Evolutionary conservation across 139 green algal genomes (phyloP).

Genomic region (Eudorina sp.): DNA sequence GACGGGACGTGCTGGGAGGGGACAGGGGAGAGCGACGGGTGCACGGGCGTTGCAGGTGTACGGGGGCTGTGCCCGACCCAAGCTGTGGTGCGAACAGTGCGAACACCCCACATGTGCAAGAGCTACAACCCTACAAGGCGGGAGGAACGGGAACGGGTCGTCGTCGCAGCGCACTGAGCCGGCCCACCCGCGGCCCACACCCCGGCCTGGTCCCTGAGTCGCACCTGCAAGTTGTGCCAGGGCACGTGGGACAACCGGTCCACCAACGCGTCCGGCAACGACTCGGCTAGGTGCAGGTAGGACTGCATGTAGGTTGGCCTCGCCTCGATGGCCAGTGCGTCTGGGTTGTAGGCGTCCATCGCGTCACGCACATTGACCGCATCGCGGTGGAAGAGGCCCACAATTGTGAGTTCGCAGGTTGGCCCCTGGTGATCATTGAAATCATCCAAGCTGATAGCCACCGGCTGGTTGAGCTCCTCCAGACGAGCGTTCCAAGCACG

Average conservation of each 20-base stretch:
- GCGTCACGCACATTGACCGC: background rate
- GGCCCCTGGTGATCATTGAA: background rate
- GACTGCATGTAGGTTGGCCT: background rate
- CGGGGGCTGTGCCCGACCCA: too few species aligned
- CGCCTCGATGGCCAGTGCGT: conserved; percentile 13
- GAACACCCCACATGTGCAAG: too few species aligned
- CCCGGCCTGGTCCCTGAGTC: too few species aligned
- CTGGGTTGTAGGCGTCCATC: background rate
- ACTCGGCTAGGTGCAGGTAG: background rate
- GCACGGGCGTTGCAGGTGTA: too few species aligned
- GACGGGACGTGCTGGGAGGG: too few species aligned
- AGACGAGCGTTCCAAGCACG: background rate
- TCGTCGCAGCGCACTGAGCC: too few species aligned
- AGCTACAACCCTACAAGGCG: too few species aligned
- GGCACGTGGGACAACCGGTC: background rate
- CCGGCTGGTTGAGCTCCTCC: background rate
- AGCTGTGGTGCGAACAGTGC: too few species aligned
- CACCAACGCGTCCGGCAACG: background rate
- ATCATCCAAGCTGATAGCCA: background rate
- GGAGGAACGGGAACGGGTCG: too few species aligned
- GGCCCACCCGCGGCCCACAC: too few species aligned
- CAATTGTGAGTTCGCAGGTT: background rate
- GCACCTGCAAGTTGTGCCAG: conserved; percentile 3
- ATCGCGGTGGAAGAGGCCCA: background rate
- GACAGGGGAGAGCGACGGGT: too few species aligned